Conservation (phyloP, 1,284 basidiomycete genomes). For the Takashimella koratensis region DNA sequence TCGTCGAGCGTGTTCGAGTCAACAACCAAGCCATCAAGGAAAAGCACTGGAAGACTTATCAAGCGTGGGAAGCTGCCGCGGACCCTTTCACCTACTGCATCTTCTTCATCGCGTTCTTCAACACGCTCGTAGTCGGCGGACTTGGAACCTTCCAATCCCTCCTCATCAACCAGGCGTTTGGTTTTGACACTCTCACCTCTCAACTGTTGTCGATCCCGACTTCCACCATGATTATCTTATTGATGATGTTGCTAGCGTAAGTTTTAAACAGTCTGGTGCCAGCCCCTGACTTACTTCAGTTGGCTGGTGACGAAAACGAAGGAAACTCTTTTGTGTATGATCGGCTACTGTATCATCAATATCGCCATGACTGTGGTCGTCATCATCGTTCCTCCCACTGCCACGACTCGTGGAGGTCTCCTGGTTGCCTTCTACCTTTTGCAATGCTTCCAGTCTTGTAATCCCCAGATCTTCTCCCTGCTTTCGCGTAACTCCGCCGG, state of each 20-base stretch:
- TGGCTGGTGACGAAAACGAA: slow-evolving; percentile 10
- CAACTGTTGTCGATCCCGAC: slow-evolving; percentile 17
- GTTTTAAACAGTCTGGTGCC: background rate
- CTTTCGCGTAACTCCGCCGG: slow-evolving; percentile 30
- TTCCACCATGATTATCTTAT: slow-evolving; percentile 2
- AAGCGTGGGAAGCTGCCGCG: slow-evolving; percentile 23
- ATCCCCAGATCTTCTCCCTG: slow-evolving; percentile 23
- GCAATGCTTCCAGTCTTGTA: slow-evolving; percentile 25
- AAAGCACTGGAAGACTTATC: slow-evolving; percentile 21
- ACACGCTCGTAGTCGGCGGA: slow-evolving; percentile 17
- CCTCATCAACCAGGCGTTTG: slow-evolving; percentile 21
- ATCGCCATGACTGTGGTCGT: slow-evolving; percentile 27
- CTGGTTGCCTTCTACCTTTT: slow-evolving; percentile 27
- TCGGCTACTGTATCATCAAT: slow-evolving; percentile 24
- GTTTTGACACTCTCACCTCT: slow-evolving; percentile 20
- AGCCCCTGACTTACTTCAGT: slow-evolving; percentile 4
- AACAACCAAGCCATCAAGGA: slow-evolving; percentile 33
- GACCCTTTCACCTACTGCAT: slow-evolving; percentile 15
- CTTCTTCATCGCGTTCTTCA: slow-evolving; percentile 5
- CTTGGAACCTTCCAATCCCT: slow-evolving; percentile 16
- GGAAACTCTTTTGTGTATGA: slow-evolving; percentile 24
- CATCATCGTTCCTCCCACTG: slow-evolving; percentile 18
- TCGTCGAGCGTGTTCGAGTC: slow-evolving; percentile 28
- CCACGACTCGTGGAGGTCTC: slow-evolving; percentile 20
- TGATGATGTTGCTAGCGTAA: slow-evolving; percentile 4